phyloP scores from a whole-genome alignment of 2,329 filamentous ascomycete species.

The Neospermospora avenae region DNA sequence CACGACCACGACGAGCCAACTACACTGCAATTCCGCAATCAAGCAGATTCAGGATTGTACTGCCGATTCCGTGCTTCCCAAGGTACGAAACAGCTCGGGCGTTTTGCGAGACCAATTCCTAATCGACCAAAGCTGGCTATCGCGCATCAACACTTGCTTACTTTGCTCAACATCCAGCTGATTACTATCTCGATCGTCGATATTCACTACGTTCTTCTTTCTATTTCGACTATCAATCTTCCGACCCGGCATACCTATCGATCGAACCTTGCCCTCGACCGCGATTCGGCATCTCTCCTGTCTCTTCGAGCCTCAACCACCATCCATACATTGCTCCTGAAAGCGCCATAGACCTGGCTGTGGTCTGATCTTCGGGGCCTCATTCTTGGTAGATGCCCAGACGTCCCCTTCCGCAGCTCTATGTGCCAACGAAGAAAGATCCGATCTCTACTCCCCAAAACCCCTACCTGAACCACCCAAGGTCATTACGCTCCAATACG shows the following conservation, averaged over 20 bases:
- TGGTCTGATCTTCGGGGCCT: slow-evolving; percentile 6
- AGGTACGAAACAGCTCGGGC: slow-evolving; percentile 9
- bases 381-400: slow-evolving; percentile 30
- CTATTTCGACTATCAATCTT: not conserved
- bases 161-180: slow-evolving; percentile 5
- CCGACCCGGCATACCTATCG: not conserved
- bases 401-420: slow-evolving; percentile 28
- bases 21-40: slow-evolving; percentile 16
- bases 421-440: slow-evolving; percentile 37
- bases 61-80: slow-evolving; percentile 1
- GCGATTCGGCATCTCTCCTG: not conserved
- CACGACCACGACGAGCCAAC: slow-evolving; percentile 24
- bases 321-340: slow-evolving; percentile 2
- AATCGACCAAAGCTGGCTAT: slow-evolving; percentile 3
- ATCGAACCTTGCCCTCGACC: not conserved
- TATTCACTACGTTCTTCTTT: slow-evolving; percentile 7
- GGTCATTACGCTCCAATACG: slow-evolving; percentile 12
- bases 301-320: not conserved
- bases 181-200: slow-evolving; percentile 3
- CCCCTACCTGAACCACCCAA: slow-evolving; percentile 27
- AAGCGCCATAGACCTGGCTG: slow-evolving; percentile 8
- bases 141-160: slow-evolving; percentile 5
- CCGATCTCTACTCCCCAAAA: slow-evolving; percentile 30
- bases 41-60: not conserved
- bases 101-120: not conserved